Conservation (phyloP, 441 rosid genomes). For the Gossypium schwendimanii region DNA sequence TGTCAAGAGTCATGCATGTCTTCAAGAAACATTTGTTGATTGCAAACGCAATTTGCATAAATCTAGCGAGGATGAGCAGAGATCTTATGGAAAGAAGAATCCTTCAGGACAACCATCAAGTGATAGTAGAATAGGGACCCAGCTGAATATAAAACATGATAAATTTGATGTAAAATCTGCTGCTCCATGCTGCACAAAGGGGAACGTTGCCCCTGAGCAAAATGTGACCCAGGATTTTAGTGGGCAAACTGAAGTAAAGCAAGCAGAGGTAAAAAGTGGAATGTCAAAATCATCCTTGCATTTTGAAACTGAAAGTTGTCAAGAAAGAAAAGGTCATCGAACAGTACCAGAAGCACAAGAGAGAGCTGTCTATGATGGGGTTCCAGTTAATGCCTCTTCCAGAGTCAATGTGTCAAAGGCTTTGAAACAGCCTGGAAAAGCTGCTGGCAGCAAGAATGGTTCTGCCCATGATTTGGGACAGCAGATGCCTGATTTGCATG, state of each 20-base stretch:
- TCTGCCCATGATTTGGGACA: constrained; percentile 17
- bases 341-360: constrained; percentile 14
- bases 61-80: constrained; percentile 23
- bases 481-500: constrained; percentile 15
- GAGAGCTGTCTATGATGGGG: constrained; percentile 15
- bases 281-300: constrained; percentile 11
- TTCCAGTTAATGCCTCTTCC: constrained; percentile 23
- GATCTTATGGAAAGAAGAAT: constrained; percentile 14
- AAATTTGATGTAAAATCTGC: constrained; percentile 17
- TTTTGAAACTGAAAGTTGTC: constrained; percentile 17
- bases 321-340: constrained; percentile 9
- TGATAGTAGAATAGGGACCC: constrained; percentile 15
- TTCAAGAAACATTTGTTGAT: background rate
- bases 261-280: constrained; percentile 19
- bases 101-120: constrained; percentile 16
- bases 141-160: constrained; percentile 8
- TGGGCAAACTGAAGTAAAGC: constrained; percentile 18
- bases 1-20: background rate
- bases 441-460: constrained; percentile 24
- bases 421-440: constrained; percentile 20
- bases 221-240: constrained; percentile 20
- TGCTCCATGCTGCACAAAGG: constrained; percentile 8
- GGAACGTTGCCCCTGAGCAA: constrained; percentile 12
- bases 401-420: constrained; percentile 21
- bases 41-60: constrained; percentile 2